Evolutionary conservation across 2,329 filamentous ascomycete species (phyloP), one percentile per base, ranked within the genome.

Genomic region (Cytospora mali): DNA sequence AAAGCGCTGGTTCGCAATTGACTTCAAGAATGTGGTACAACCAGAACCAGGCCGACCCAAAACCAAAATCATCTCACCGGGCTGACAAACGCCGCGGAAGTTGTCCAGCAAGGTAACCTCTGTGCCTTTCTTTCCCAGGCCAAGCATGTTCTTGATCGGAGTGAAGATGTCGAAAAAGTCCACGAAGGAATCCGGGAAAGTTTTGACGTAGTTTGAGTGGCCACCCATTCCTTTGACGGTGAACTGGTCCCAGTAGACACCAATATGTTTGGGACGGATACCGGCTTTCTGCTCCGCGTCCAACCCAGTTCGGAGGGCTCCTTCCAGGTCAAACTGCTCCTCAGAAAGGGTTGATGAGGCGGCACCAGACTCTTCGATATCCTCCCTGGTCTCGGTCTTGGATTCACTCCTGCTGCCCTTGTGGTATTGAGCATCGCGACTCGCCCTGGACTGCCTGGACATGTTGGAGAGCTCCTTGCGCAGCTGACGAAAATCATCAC

Each of bases 61-160:
- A 0, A 96, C 92, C 2, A 96, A 80, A 0, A 94, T 84, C 92
- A 97, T 96, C 79, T 97, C 93, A 1, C 93, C 93, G 0, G 92
- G 90, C 66, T 88, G 87, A 62, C 87, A 85, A 1, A 90, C 81
- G 33, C 89, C 90, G 57, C 80, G 81, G 77, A 93, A 95, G 67
- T 84, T 80, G 65, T 91, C 82, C 27, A 96, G 76, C 52, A 96
- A 88, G 6, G 91, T 88, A 48, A 88, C 84, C 72, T 96, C 89
- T 33, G 79, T 80, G 2, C 88, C 88, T 73, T 90, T 91, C 62
- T 84, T 85, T 0, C 87, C 86, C 18, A 87, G 71, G 0, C 90
- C 89, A 1, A 93, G 76, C 11, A 92, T 69, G 21, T 78, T 79
- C 75, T 84, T 84, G 56, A 88, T 73, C 0, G 89, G 91, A 3